These are phyloP conservation scores for Trametes cubensis DNA, from an alignment of 768 basidiomycete species.

Conservation along the genomic window DNA sequence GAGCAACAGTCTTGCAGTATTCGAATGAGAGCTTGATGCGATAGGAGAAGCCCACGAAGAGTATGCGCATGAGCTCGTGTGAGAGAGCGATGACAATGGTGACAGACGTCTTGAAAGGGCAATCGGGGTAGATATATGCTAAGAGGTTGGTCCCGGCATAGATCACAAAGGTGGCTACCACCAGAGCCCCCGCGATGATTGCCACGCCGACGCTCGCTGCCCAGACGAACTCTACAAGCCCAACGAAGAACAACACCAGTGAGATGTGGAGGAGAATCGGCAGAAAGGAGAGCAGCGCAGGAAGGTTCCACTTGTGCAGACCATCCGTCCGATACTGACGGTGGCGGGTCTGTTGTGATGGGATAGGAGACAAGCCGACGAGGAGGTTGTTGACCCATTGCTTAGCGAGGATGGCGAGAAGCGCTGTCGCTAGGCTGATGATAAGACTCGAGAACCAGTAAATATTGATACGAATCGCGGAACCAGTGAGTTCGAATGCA, in stretches of 20 bases:
- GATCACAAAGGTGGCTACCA: too few species aligned
- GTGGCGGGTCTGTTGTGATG: conserved; percentile 43
- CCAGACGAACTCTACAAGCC: conserved; percentile 47
- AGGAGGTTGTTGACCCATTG: conserved; percentile 47
- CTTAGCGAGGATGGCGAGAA: conserved; percentile 49
- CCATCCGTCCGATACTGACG: conserved; percentile 45
- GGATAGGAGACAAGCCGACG: conserved; percentile 34
- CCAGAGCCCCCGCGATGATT: conserved; percentile 3
- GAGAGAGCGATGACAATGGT: too few species aligned
- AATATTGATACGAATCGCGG: conserved; percentile 42
- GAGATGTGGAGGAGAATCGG: conserved; percentile 53
- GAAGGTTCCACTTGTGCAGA: conserved; percentile 42
- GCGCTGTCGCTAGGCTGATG: conserved; percentile 46
- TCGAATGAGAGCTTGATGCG: too few species aligned
- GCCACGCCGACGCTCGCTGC: conserved; percentile 29
- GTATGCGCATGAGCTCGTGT: too few species aligned
- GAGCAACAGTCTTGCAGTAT: too few species aligned
- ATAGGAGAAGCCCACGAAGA: too few species aligned
- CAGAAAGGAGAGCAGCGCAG: conserved; percentile 43
- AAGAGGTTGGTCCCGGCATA: too few species aligned
- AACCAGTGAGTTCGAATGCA: conserved; percentile 27
- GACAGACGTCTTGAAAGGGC: too few species aligned
- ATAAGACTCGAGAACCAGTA: conserved; percentile 44
- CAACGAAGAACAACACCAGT: conserved; percentile 53
- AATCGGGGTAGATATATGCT: too few species aligned